Evolutionary conservation across 2,329 filamentous ascomycete species (phyloP).

Genomic region (Beauveria scarabaeidicola): DNA sequence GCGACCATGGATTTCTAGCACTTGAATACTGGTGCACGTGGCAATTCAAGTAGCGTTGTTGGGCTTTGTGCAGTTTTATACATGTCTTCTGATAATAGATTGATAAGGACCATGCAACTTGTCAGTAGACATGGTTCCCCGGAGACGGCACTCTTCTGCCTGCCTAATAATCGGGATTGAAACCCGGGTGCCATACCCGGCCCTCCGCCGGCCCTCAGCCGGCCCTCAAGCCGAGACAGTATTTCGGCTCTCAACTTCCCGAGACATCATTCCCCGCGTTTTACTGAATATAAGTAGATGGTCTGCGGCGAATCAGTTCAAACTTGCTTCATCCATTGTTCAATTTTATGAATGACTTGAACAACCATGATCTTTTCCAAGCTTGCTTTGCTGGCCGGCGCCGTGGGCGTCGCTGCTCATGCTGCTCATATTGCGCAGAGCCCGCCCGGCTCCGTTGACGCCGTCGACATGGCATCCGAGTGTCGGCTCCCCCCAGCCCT

Average conservation of each 20-base stretch:
- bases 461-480: slow-evolving; percentile 15
- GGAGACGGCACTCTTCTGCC: neutral
- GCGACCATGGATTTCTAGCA: too few relatives aligned
- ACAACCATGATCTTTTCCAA: slow-evolving; percentile 6
- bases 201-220: too few relatives aligned
- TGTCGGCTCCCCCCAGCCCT: slow-evolving; percentile 29
- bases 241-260: neutral
- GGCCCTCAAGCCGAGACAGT: neutral
- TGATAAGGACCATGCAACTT: neutral
- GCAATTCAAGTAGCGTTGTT: too few relatives aligned
- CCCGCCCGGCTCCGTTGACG: neutral
- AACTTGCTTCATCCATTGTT: too few relatives aligned
- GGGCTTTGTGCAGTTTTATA: too few relatives aligned
- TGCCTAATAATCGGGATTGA: neutral
- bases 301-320: too few relatives aligned
- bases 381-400: slow-evolving; percentile 8
- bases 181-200: neutral
- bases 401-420: neutral
- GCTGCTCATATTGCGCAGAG: slow-evolving; percentile 1
- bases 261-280: neutral
- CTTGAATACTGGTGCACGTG: too few relatives aligned
- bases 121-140: neutral
- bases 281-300: neutral
- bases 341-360: neutral
- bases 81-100: neutral